Conservation (phyloP, 768 basidiomycete genomes). For the Atractiella rhizophila region DNA sequence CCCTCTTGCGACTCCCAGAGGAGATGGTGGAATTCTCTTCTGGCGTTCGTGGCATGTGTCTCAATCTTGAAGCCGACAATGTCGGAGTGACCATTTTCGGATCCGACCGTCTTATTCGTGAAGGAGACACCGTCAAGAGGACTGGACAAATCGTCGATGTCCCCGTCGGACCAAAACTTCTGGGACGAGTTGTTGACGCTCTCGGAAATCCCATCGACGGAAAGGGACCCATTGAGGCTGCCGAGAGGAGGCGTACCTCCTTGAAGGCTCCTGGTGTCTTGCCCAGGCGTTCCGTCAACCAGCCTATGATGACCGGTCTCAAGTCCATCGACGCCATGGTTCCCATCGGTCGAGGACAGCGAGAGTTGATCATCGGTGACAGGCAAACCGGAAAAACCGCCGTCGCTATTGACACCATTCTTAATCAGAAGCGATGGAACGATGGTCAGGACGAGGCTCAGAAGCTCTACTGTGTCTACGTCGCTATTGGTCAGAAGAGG, state of each 20-base stretch:
- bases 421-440: slow-evolving; percentile 99
- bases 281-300: slow-evolving; percentile 96
- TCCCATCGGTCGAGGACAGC: slow-evolving; percentile 99
- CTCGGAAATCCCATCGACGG: slow-evolving; percentile 99
- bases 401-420: slow-evolving; percentile 97
- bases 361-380: slow-evolving; percentile 99
- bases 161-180: slow-evolving; percentile 84
- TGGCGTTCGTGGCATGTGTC: slow-evolving; percentile 98
- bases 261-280: slow-evolving; percentile 98
- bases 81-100: slow-evolving; percentile 99
- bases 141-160: slow-evolving; percentile 99
- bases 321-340: slow-evolving; percentile 99
- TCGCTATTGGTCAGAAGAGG: slow-evolving; percentile 96
- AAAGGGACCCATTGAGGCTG: slow-evolving; percentile 83
- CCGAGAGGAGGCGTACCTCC: slow-evolving; percentile 86
- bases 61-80: slow-evolving; percentile 94
- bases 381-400: slow-evolving; percentile 99
- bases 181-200: slow-evolving; percentile 97
- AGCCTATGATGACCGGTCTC: slow-evolving; percentile 99
- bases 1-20: slow-evolving; percentile 30
- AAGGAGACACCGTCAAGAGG: slow-evolving; percentile 99
- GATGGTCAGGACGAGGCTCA: slow-evolving; percentile 85
- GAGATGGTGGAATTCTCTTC: slow-evolving; percentile 99
- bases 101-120: slow-evolving; percentile 73
- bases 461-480: slow-evolving; percentile 99